phyloP scores from a whole-genome alignment of 805 yeast genomes.

The Debaryomyces prosopidis region DNA sequence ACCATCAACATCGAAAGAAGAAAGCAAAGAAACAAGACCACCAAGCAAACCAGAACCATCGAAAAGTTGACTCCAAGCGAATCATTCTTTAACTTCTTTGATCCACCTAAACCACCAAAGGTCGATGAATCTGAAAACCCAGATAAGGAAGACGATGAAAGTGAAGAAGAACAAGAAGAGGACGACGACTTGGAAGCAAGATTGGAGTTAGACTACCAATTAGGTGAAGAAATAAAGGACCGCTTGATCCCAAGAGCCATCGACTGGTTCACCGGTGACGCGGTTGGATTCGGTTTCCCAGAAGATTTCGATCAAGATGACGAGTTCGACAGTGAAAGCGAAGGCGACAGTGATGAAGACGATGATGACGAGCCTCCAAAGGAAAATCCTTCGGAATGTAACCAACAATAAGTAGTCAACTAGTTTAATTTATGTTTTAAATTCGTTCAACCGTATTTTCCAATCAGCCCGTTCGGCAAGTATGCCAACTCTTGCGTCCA shows the following conservation, averaged over 20 bases:
- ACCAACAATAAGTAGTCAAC: slow-evolving; percentile 50
- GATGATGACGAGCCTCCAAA: slow-evolving; percentile 52
- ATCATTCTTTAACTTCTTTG: slow-evolving; percentile 93
- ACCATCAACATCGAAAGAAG: slow-evolving; percentile 88
- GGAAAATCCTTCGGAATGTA: slow-evolving; percentile 75
- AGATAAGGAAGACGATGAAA: slow-evolving; percentile 48
- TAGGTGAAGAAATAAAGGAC: slow-evolving; percentile 96
- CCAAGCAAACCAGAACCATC: slow-evolving; percentile 93
- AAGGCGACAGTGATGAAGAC: slow-evolving; percentile 59
- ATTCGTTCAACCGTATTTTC: too few species aligned
- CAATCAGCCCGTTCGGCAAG: too few species aligned
- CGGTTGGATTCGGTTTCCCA: slow-evolving; percentile 68
- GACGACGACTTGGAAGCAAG: slow-evolving; percentile 79
- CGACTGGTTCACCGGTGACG: slow-evolving; percentile 98
- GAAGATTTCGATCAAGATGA: slow-evolving; percentile 64
- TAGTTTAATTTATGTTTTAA: slow-evolving; percentile 1
- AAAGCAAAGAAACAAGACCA: slow-evolving; percentile 94
- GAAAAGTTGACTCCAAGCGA: slow-evolving; percentile 94
- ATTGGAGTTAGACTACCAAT: slow-evolving; percentile 88
- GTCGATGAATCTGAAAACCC: slow-evolving; percentile 48
- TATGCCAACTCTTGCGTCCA: too few species aligned
- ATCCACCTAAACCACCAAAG: slow-evolving; percentile 80
- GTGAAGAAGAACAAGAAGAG: slow-evolving; percentile 39
- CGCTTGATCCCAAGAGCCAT: slow-evolving; percentile 93
- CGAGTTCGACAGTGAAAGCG: slow-evolving; percentile 61